Base-by-base conservation (phyloP, 2,329 filamentous ascomycete species). In the Alternaria gansuensis region DNA sequence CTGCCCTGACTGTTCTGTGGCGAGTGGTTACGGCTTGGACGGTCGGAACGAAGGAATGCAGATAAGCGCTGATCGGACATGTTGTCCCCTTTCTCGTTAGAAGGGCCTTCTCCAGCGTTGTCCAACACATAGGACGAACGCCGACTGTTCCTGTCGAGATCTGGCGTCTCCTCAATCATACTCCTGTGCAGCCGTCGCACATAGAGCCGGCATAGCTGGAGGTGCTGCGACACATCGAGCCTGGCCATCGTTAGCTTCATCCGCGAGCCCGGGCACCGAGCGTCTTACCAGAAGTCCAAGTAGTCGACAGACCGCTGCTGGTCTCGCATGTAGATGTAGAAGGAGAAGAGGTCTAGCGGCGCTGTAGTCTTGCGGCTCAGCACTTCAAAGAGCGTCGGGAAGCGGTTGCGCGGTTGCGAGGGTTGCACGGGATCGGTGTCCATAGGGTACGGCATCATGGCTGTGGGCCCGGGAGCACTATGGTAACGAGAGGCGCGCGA, bases 261-360 rank as follows among this genome's bases (percentile, higher is more conserved):
- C 5, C 54, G n/a, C 29, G 31, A 41, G 14, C 26, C 33, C 13
- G 5, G 13, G 31, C 10, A 17, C 14, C 31, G 17, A 41, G 13
- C 39, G 52, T 76, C 87, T 58, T 82, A 98, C 95, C 96, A 99
- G 79, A 99, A 99, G 77, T 99, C 95, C 40, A 99, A 83, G 73
- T 99, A 99, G 75, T 99, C 95, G 11, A 99, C 95, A 7, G 94
- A 97, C 77, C 93, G 88, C 79, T 99, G 95, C 80, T 97, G 93
- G 78, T 99, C 96, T 72, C 95, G 88, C 95, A 99, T 99, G 81
- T 97, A 99, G 71, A 99, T 99, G 81, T 99, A 99, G 82, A 99
- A 99, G 2, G 93, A 97, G 79, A 97, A 99, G 10, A 99, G 84
- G 75, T 99, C 96, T 57, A 99, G 94, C 0, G 95, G 95, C 48